Base-by-base conservation (phyloP, 208 protist species). In the Crithidia brevicula region DNA sequence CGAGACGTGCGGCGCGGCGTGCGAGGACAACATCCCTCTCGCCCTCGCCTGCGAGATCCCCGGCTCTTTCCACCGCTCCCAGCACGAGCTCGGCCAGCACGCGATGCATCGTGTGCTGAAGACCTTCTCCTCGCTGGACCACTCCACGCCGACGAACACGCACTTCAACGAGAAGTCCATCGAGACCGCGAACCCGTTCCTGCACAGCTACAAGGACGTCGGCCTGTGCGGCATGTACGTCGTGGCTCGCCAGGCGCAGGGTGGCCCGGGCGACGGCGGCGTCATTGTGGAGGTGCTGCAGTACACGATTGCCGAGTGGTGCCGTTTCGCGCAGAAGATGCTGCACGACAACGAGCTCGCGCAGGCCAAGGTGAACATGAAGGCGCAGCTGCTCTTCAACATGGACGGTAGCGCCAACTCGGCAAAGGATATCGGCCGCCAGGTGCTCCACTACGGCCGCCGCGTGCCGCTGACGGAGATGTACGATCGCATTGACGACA, bases 401-500 rank as follows among this genome's bases (percentile, higher is more conserved):
- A 91, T 93, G 86, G 92, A 97, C 67, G 88, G 90, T 51, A 86
- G 88, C 71, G 77, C 72, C 33, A 94, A 96, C 79, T 85, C 90
- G 34, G 88, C 86, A 43, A 79, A 92, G 85, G 90, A 95, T 47
- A 96, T 96, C 75, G 89, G 86, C 15, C 79, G 77, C 50, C 89
- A 97, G 77, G 81, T 97, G 56, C 81, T 97, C 28, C 77, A 94
- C 69, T 83, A 87, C 78, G 89, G 89, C 47, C 81, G 89, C 54
- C 86, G 88, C 57, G 85, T 95, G 53, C 88, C 92, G 46, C 82
- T 97, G 40, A 76, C 79, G 72, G 89, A 97, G 81, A 94, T 95
- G 88, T 97, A 93, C 83, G 87, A 89, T 75, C 87, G 92, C 68
- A 96, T 97, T 61, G 90, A 97, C 64, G 89, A 95, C 74, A 83